Conservation (phyloP, 2,329 filamentous ascomycete species). For the Fonsecaea monophora region DNA sequence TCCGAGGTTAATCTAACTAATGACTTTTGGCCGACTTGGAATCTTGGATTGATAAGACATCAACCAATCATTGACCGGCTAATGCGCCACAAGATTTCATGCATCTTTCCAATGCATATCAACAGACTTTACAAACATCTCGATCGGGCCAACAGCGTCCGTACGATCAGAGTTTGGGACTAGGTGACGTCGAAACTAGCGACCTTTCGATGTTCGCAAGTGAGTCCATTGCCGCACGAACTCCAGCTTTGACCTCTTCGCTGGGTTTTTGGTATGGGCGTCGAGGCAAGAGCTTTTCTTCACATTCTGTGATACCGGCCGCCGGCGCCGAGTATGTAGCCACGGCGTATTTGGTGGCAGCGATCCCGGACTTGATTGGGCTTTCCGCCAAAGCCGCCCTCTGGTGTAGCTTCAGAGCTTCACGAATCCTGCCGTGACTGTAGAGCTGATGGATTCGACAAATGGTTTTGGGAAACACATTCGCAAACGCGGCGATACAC, state of each 20-base stretch:
- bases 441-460: background rate
- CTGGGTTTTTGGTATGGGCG: background rate
- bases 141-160: too few species aligned
- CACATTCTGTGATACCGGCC: slow-evolving; percentile 32
- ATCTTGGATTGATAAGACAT: too few species aligned
- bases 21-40: too few species aligned
- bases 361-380: background rate
- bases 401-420: background rate
- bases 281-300: background rate
- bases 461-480: slow-evolving; percentile 55
- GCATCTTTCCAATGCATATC: too few species aligned
- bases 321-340: background rate
- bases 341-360: background rate
- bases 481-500: slow-evolving; percentile 64
- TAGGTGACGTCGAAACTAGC: too few species aligned
- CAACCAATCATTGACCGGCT: too few species aligned
- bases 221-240: background rate
- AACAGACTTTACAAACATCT: too few species aligned
- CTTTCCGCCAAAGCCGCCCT: background rate
- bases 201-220: slow-evolving; percentile 20
- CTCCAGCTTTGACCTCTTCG: background rate
- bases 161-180: too few species aligned
- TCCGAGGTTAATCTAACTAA: too few species aligned
- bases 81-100: too few species aligned
- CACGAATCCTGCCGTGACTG: background rate